These are phyloP conservation scores for Penicillium nordicum DNA, from an alignment of 2,329 filamentous ascomycete species.

Conservation along the genomic window DNA sequence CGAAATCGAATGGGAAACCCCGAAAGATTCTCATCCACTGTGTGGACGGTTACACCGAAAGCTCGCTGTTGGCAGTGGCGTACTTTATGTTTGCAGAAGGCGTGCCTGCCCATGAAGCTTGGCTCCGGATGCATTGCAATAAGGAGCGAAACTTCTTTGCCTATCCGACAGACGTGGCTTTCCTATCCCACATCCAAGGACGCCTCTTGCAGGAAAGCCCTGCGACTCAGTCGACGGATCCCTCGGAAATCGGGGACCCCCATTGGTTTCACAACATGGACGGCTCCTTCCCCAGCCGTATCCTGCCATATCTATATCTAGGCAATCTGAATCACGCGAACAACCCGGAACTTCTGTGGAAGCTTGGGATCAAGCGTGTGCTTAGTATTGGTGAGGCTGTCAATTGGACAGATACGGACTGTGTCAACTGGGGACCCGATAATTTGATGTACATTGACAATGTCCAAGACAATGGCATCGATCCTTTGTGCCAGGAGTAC, in stretches of 20 bases:
- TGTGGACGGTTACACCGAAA: slow-evolving; percentile 93
- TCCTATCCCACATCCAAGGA: slow-evolving; percentile 72
- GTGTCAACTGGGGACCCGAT: slow-evolving; percentile 69
- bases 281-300: slow-evolving; percentile 83
- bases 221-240: slow-evolving; percentile 23
- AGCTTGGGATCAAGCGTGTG: slow-evolving; percentile 80
- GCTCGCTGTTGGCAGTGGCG: slow-evolving; percentile 79
- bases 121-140: slow-evolving; percentile 76
- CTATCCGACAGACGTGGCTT: slow-evolving; percentile 82
- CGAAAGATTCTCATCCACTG: slow-evolving; percentile 86
- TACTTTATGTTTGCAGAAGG: slow-evolving; percentile 93
- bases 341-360: slow-evolving; percentile 76
- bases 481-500: slow-evolving; percentile 83
- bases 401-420: slow-evolving; percentile 70
- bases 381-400: slow-evolving; percentile 89
- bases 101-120: slow-evolving; percentile 74
- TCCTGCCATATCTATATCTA: slow-evolving; percentile 92
- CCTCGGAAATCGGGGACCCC: slow-evolving; percentile 52
- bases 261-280: slow-evolving; percentile 80
- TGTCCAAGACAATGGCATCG: slow-evolving; percentile 95
- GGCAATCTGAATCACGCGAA: slow-evolving; percentile 93
- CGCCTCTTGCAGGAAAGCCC: slow-evolving; percentile 62
- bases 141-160: slow-evolving; percentile 93
- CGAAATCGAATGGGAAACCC: slow-evolving; percentile 40
- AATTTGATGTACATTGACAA: slow-evolving; percentile 78